Evolutionary conservation across 371 early-diverging fungal genomes (phyloP).

Genomic region (Capillidium heterosporum): DNA sequence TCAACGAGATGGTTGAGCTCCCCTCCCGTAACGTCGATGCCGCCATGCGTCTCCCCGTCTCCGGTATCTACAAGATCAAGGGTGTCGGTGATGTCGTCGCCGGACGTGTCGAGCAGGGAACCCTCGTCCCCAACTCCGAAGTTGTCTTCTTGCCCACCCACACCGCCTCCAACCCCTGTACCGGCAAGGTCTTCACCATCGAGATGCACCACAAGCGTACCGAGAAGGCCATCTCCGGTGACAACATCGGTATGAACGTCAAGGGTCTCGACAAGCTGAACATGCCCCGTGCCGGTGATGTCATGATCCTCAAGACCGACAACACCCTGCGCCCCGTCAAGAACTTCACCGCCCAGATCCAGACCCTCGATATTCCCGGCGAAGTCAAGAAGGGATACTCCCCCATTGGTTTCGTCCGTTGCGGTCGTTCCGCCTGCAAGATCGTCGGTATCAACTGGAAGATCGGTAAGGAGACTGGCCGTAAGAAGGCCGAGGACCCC

Average conservation of each 20-base stretch:
- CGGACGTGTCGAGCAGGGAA: constrained; percentile 5
- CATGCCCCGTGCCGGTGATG: constrained; percentile 84
- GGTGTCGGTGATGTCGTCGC: constrained; percentile 5
- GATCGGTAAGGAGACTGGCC: constrained; percentile 5
- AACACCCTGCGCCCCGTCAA: constrained; percentile 94
- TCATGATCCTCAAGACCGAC: constrained; percentile 57
- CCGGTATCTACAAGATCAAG: constrained; percentile 7
- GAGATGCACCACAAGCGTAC: constrained; percentile 97
- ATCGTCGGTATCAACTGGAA: constrained; percentile 3
- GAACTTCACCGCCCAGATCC: constrained; percentile 90
- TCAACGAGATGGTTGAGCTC: background rate
- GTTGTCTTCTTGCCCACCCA: constrained; percentile 1
- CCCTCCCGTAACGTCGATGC: constrained; percentile 4
- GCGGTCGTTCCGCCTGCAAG: constrained; percentile 4
- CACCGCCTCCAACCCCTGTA: constrained; percentile 7
- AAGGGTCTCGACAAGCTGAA: constrained; percentile 94
- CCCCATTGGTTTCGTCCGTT: constrained; percentile 33
- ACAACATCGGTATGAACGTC: constrained; percentile 97
- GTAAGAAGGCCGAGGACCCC: constrained; percentile 5
- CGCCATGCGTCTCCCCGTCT: constrained; percentile 5
- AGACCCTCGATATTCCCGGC: constrained; percentile 92
- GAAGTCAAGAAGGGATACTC: constrained; percentile 79
- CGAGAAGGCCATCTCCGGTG: constrained; percentile 85
- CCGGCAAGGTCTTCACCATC: constrained; percentile 95
- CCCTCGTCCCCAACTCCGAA: constrained; percentile 2